Evolutionary conservation across 345 rosid species (phyloP), one percentile per base, ranked within the genome.

Genomic region (Aquilaria malaccensis): DNA sequence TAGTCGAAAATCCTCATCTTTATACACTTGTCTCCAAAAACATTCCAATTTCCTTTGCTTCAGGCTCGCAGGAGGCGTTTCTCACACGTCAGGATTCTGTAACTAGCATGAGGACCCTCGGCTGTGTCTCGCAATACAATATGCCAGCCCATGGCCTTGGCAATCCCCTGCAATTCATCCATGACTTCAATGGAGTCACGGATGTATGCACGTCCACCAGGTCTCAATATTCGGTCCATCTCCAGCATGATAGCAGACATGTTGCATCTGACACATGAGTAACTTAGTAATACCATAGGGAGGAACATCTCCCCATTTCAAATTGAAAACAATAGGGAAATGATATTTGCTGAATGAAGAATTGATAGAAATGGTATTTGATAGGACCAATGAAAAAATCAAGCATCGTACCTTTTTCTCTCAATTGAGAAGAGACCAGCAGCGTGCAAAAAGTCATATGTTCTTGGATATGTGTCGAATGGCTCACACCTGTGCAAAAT

Each of bases 31-130:
- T 37, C 43, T 37, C 43, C 43, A 9, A 37, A 37, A 37, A 37
- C 7, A 2, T 37, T 9, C 43, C 43, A 9, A 37, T 37, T 30
- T 56, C 62, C 43, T 12, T 60, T 54, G 33, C 47, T 54, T 78
- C 72, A 84, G 68, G 74, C 31, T 3, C 58, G 83, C 56, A 70
- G 68, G 14, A 88, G 79, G 49, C 56, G 82, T 76, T 94, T 94
- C 33, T 94, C 95, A 50, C 89, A 83, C 12, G 81, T 72, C 76
- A 94, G 73, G 67, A 91, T 75, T 77, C 89, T 82, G 66, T 86
- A 86, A 77, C 96, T 91, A 54, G 99, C 93, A 76, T 88, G 91
- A 70, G 96, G 96, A 48, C 99, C 99, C 80, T 94, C 99, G 14
- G 92, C 71, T 41, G 99, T 94, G 57, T 90, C 88, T 1, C 81